A percentile compares a stretch with the other conserved stretches of the same genome.
Conservation (phyloP, 768 basidiomycete genomes). For the Lactarius trivialis region DNA sequence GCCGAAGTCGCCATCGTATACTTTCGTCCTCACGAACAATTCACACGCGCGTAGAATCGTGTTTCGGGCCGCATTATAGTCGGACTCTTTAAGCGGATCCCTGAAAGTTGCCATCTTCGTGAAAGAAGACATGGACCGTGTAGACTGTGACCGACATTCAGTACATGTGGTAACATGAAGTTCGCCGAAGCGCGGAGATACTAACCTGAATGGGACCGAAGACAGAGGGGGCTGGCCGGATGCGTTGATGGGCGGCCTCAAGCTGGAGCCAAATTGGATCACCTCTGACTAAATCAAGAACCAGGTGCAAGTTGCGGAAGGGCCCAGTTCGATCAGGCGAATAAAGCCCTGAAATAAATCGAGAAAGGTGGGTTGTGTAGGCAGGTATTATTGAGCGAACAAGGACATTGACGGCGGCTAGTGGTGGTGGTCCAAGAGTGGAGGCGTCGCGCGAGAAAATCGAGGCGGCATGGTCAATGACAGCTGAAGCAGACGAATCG, state of each 20-base stretch:
- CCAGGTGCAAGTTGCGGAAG: constrained; percentile 8
- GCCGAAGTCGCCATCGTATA: neutral
- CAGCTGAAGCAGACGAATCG: constrained; percentile 2
- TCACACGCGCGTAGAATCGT: constrained; percentile 15
- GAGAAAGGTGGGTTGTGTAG: constrained; percentile 8
- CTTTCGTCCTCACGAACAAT: constrained; percentile 17
- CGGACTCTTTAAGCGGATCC: constrained; percentile 1
- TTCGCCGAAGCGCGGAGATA: neutral
- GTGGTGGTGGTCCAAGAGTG: neutral
- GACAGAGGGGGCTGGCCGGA: constrained; percentile 7
- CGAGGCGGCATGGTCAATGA: constrained; percentile 6
- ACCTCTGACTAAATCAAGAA: constrained; percentile 8
- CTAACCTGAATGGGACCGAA: constrained; percentile 23
- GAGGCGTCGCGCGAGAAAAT: constrained; percentile 8
- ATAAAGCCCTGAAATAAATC: constrained; percentile 13
- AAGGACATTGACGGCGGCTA: constrained; percentile 3
- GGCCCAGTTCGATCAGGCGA: constrained; percentile 8
- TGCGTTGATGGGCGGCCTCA: neutral
- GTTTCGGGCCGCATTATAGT: neutral
- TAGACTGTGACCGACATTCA: constrained; percentile 14
- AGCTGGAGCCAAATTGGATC: constrained; percentile 10
- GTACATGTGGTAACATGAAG: constrained; percentile 9
- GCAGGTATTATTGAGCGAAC: constrained; percentile 15
- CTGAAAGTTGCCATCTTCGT: constrained; percentile 6
- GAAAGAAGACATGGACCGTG: constrained; percentile 23